Evolutionary conservation across 805 yeast species (phyloP).

Genomic region (Metschnikowia baotianmanensis): DNA sequence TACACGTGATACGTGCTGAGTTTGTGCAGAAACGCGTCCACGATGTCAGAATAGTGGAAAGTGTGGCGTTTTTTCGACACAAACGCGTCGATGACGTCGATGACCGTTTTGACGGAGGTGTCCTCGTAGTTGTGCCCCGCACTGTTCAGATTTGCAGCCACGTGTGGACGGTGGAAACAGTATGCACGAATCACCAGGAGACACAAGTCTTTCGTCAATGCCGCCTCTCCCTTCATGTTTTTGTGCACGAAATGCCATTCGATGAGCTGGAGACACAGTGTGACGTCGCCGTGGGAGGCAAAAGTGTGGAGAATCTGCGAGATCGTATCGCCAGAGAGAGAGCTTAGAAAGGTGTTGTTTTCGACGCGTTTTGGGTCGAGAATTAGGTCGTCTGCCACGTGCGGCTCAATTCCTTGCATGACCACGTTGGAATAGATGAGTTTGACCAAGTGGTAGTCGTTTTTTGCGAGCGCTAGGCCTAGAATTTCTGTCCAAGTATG

Average conservation of each 20-base stretch:
- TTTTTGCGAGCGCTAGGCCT: slow-evolving; percentile 22
- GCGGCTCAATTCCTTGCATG: slow-evolving; percentile 27
- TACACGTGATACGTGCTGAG: slow-evolving; percentile 25
- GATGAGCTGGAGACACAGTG: slow-evolving; percentile 31
- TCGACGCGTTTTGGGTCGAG: slow-evolving; percentile 10
- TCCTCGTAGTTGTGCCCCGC: slow-evolving; percentile 19
- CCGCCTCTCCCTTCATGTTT: slow-evolving; percentile 30
- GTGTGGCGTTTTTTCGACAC: slow-evolving; percentile 11
- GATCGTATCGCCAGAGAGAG: slow-evolving; percentile 25
- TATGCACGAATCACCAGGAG: slow-evolving; percentile 35
- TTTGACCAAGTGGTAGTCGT: slow-evolving; percentile 29
- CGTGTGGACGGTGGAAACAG: slow-evolving; percentile 25
- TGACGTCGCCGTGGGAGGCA: slow-evolving; percentile 37
- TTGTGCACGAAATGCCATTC: slow-evolving; percentile 38
- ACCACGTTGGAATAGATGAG: slow-evolving; percentile 28
- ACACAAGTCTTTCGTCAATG: slow-evolving; percentile 33
- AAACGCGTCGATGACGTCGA: slow-evolving; percentile 33
- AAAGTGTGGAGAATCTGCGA: slow-evolving; percentile 30
- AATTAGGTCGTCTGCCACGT: slow-evolving; percentile 27
- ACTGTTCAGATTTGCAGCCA: too few relatives aligned
- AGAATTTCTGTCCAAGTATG: slow-evolving; percentile 25
- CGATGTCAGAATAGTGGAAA: slow-evolving; percentile 27
- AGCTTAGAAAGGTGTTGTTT: slow-evolving; percentile 14
- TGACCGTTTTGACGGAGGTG: slow-evolving; percentile 26
- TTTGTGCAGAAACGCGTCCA: slow-evolving; percentile 28